phyloP scores from a whole-genome alignment of 345 rosid species.

The Gossypium thurberi region DNA sequence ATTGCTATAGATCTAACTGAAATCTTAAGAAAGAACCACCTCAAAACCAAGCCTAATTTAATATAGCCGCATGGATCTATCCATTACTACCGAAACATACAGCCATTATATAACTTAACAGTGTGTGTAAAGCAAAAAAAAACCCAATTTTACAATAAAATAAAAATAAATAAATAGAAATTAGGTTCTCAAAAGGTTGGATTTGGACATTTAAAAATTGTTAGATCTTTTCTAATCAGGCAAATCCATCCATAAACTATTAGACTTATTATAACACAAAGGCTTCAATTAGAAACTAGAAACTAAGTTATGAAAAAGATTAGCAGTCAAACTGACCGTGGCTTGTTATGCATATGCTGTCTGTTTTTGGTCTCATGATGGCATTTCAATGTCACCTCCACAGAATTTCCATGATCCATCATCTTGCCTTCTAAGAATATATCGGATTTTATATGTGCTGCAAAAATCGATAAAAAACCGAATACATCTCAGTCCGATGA shows the following conservation, averaged over 20 bases:
- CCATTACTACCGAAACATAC: background rate
- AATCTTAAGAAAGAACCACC: background rate
- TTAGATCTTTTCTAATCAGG: background rate
- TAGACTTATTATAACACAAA: too few relatives aligned
- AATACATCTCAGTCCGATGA: background rate
- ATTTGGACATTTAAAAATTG: background rate
- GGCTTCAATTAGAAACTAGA: background rate
- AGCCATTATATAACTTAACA: background rate
- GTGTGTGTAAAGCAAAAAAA: background rate
- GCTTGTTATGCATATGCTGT: background rate
- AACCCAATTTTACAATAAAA: background rate
- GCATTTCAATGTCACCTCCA: conserved; percentile 49
- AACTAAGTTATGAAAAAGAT: background rate
- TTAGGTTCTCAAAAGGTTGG: background rate
- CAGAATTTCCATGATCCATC: conserved; percentile 90
- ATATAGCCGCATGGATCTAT: background rate
- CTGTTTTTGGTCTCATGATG: conserved; percentile 30
- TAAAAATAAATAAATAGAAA: background rate
- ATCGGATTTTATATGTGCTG: conserved; percentile 70
- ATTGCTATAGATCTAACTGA: background rate
- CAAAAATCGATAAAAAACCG: conserved; percentile 22
- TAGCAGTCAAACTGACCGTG: background rate
- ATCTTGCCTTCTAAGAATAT: conserved; percentile 67
- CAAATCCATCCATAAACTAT: background rate
- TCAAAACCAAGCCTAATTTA: background rate